Evolutionary conservation across 305 asterid species (phyloP), one percentile per base, ranked within the genome.

Genomic region (Fraxinus angustifolia): DNA sequence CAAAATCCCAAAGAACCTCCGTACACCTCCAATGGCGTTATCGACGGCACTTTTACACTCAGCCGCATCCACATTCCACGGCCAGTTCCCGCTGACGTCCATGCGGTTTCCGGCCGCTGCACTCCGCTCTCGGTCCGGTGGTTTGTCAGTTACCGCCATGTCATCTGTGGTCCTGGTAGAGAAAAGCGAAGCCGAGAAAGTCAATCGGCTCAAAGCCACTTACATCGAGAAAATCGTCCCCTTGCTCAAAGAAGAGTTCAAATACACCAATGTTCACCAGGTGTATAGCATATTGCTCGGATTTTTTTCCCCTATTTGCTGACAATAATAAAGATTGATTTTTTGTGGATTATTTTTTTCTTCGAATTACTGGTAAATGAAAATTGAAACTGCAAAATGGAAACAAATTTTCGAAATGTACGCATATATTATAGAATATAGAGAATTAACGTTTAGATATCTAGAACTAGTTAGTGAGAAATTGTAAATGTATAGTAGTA

Each of bases 171-270:
- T 90, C 7, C 88, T 91, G 76, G 95, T 95, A 79, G 99, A 95
- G 65, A 95, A 91, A 84, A 83, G 92, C 78, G 97, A 95, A 6
- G 84, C 96, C 56, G 95, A 91, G 87, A 90, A 87, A 26, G 85
- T 87, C 75, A 78, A 86, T 79, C 91, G 98, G 45, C 94, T 96
- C 83, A 92, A 92, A 88, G 56, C 91, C 35, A 76, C 86, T 72
- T 94, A 96, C 90, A 79, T 94, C 36, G 93, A 94, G 26, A 94
- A 86, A 85, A 91, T 94, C 70, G 87, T 91, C 8, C 99, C 98
- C 1, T 1, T 88, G 83, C 97, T 95, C 79, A 94, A 87, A 33
- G 96, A 92, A 42, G 99, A 94, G 91, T 96, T 96, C 88, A 86
- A 79, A 16, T 96, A 94, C 89, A 80, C 91, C 73, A 96, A 92